Evolutionary conservation across 345 rosid genomes (phyloP).

Genomic region (Passiflora organensis): DNA sequence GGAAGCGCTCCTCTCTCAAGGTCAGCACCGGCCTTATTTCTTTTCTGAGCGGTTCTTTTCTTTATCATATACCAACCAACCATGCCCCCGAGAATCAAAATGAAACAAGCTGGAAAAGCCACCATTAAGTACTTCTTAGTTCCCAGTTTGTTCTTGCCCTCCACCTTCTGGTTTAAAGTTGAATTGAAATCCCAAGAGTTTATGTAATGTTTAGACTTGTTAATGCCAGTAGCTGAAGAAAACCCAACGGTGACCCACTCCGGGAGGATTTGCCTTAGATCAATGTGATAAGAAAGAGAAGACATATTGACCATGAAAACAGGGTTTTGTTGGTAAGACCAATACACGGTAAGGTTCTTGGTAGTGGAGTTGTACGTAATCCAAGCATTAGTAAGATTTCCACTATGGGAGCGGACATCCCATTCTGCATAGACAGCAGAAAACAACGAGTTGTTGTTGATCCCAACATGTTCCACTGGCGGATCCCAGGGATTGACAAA

Average conservation of each 20-base stretch:
- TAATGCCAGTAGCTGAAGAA: neutral
- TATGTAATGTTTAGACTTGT: neutral
- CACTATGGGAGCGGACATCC: neutral
- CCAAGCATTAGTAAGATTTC: neutral
- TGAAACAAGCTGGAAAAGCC: neutral
- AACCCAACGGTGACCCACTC: neutral
- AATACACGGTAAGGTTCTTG: neutral
- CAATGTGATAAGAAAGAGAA: neutral
- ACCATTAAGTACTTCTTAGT: neutral
- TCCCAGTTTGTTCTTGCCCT: neutral
- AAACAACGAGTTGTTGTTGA: neutral
- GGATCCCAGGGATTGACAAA: neutral
- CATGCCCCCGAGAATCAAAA: neutral
- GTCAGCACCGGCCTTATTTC: slow-evolving; percentile 12
- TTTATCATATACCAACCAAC: neutral
- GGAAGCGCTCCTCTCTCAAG: slow-evolving; percentile 57
- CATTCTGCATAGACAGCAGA: neutral
- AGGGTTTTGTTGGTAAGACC: neutral
- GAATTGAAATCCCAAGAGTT: neutral
- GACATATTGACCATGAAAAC: neutral
- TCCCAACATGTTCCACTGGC: neutral
- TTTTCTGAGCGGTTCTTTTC: neutral
- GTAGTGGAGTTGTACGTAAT: neutral
- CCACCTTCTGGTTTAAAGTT: neutral
- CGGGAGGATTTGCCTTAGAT: neutral